Conservation (phyloP, 2,329 filamentous ascomycete species). For the Ilyonectria mors-panacis region DNA sequence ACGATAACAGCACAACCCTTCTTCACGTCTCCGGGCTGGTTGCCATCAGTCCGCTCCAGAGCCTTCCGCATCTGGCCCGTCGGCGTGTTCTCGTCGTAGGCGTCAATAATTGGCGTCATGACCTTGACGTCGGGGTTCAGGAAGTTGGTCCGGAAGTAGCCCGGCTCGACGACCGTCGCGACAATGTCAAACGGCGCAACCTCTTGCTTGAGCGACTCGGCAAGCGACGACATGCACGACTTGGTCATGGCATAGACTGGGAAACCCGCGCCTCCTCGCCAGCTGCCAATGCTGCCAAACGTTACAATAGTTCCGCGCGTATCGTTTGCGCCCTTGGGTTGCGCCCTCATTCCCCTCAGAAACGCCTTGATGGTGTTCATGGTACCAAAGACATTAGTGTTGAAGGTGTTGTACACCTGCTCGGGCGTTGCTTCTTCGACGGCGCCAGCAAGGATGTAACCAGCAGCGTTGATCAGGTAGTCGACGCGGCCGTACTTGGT, state of each 20-base stretch:
- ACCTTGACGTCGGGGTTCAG: conserved; percentile 55
- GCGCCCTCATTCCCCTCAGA: conserved; percentile 62
- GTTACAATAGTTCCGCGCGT: conserved; percentile 55
- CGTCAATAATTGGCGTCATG: conserved; percentile 49
- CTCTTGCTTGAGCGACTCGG: conserved; percentile 61
- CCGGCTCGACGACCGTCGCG: conserved; percentile 63
- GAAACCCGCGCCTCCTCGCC: conserved; percentile 55
- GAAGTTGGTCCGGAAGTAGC: conserved; percentile 68
- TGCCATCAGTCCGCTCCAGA: conserved; percentile 57
- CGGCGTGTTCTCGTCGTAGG: conserved; percentile 50
- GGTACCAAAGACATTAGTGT: conserved; percentile 69
- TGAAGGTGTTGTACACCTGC: conserved; percentile 58
- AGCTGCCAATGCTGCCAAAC: conserved; percentile 64
- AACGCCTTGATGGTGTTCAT: conserved; percentile 65
- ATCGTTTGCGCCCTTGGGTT: conserved; percentile 45
- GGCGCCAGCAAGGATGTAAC: conserved; percentile 60
- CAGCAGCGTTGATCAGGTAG: conserved; percentile 64
- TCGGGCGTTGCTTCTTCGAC: conserved; percentile 57
- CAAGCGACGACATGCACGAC: conserved; percentile 60
- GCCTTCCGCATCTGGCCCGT: conserved; percentile 47
- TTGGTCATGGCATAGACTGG: conserved; percentile 63
- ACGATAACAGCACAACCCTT: conserved; percentile 68
- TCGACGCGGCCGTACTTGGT: conserved; percentile 58
- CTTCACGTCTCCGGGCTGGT: conserved; percentile 68
- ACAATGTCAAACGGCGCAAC: conserved; percentile 61